A percentile compares a stretch with the other conserved stretches of the same genome.
Evolutionary conservation across 2,329 filamentous ascomycete genomes (phyloP).

Genomic region (Pseudocercospora cruenta): DNA sequence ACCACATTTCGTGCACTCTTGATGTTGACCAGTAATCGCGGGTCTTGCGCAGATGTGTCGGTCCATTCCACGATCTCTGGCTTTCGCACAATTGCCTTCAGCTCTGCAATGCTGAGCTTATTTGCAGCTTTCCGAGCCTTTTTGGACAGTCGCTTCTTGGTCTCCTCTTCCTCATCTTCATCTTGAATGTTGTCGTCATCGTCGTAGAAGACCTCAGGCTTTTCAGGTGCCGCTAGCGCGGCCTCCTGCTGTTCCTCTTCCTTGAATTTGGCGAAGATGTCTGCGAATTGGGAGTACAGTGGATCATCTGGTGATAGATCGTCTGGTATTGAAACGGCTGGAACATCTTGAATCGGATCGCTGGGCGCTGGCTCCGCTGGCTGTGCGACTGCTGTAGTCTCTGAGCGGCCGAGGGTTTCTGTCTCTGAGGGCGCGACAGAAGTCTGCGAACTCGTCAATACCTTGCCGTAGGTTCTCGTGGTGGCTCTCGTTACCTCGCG

Average conservation of each 20-base stretch:
- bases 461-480: not conserved
- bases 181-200: conserved; percentile 87
- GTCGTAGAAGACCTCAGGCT: conserved; percentile 81
- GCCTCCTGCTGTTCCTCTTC: conserved; percentile 54
- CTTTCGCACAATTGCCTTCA: conserved; percentile 87
- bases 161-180: conserved; percentile 72
- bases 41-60: conserved; percentile 88
- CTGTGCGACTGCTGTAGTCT: conserved; percentile 32
- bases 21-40: conserved; percentile 86
- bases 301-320: conserved; percentile 59
- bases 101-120: conserved; percentile 90
- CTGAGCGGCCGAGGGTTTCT: conserved; percentile 34
- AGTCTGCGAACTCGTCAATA: conserved; percentile 23
- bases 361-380: conserved; percentile 33
- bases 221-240: conserved; percentile 68
- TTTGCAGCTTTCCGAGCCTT: conserved; percentile 91
- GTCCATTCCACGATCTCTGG: conserved; percentile 98
- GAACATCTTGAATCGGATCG: conserved; percentile 33
- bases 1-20: conserved; percentile 95
- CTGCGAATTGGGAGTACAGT: conserved; percentile 80
- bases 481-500: conserved; percentile 49
- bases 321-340: conserved; percentile 28
- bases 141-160: conserved; percentile 76
- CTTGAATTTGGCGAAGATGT: conserved; percentile 80
- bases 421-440: conserved; percentile 36